Conservation (phyloP, 2,329 filamentous ascomycete species). For the Botrytis cinerea region DNA sequence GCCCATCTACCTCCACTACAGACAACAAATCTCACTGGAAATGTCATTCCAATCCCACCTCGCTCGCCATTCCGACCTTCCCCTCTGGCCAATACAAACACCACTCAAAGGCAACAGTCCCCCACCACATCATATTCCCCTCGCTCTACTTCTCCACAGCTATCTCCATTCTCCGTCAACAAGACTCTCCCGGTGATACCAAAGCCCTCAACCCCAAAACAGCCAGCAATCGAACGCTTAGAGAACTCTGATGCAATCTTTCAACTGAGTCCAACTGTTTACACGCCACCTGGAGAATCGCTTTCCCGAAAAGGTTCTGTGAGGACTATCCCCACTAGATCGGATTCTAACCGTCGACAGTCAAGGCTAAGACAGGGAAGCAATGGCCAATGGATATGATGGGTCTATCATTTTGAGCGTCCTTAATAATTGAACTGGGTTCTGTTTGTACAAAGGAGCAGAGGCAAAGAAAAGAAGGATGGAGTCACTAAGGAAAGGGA, state of each 20-base stretch:
- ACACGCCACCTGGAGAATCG: slow-evolving; percentile 39
- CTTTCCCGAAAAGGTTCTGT: slow-evolving; percentile 23
- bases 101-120: slow-evolving; percentile 21
- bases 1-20: slow-evolving; percentile 19
- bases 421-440: fast-evolving
- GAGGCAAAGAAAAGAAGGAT: not conserved
- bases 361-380: not conserved
- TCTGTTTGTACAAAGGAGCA: not conserved
- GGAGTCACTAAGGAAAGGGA: not conserved
- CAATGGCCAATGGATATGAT: slow-evolving; percentile 7
- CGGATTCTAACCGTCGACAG: not conserved
- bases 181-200: slow-evolving; percentile 35
- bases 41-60: slow-evolving; percentile 16
- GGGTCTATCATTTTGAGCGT: not conserved
- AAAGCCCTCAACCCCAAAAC: slow-evolving; percentile 18
- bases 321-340: not conserved
- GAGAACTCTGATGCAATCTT: slow-evolving; percentile 37
- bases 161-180: slow-evolving; percentile 22
- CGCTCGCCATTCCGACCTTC: slow-evolving; percentile 23
- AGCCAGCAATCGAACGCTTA: slow-evolving; percentile 35
- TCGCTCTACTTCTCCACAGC: not conserved
- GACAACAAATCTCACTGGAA: slow-evolving; percentile 17
- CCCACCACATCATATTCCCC: slow-evolving; percentile 11
- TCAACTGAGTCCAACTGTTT: slow-evolving; percentile 54
- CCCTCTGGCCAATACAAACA: slow-evolving; percentile 20